phyloP scores from a whole-genome alignment of 2,329 filamentous ascomycete species.

The Fusarium tjaetaba region DNA sequence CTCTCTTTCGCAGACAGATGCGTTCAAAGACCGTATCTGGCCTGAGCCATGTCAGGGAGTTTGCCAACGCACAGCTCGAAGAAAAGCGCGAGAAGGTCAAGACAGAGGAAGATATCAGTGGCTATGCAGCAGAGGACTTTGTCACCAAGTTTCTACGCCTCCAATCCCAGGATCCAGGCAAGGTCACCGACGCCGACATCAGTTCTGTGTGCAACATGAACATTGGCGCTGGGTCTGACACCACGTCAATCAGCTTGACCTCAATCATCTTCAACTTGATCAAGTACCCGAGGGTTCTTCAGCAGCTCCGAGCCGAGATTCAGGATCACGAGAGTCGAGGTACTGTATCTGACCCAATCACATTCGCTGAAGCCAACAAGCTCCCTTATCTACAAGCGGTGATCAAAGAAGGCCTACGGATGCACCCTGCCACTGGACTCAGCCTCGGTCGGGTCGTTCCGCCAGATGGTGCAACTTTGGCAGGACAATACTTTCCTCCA shows the following conservation, averaged over 20 bases:
- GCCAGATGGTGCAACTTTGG: background rate
- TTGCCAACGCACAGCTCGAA: background rate
- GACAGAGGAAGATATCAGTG: accelerated
- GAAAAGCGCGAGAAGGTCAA: background rate
- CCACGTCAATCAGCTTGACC: background rate
- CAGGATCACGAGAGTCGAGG: background rate
- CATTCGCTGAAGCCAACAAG: background rate
- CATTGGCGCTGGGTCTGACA: background rate
- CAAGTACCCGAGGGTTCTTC: background rate
- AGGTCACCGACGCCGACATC: background rate
- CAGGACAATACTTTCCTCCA: background rate
- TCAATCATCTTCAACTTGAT: background rate
- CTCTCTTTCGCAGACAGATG: background rate
- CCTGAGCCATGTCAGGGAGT: accelerated
- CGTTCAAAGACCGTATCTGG: background rate
- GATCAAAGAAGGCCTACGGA: background rate
- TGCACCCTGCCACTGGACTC: background rate
- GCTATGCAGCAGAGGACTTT: background rate
- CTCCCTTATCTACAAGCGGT: background rate
- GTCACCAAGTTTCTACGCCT: background rate
- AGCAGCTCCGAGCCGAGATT: accelerated
- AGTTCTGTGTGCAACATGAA: background rate
- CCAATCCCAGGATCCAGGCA: accelerated
- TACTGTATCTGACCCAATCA: background rate
- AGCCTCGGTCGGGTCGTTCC: background rate